A percentile compares a stretch with the other conserved stretches of the same genome.
Conservation (phyloP, 768 basidiomycete genomes). For the Atractiella rhizophila region DNA sequence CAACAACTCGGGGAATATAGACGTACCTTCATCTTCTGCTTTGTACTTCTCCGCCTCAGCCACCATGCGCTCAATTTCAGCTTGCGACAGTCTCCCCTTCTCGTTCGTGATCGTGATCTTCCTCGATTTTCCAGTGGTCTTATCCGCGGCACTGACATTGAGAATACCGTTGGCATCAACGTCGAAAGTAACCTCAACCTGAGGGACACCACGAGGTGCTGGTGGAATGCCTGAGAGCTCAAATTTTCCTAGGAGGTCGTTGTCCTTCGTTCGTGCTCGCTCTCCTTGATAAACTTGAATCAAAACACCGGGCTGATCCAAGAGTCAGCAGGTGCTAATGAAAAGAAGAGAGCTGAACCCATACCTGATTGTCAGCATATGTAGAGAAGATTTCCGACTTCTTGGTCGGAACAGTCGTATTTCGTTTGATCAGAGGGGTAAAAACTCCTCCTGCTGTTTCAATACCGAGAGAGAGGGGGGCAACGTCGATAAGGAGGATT, state of each 20-base stretch:
- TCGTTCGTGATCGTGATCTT: conserved; percentile 67
- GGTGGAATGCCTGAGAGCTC: conserved; percentile 90
- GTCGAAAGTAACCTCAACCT: conserved; percentile 92
- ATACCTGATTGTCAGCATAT: conserved; percentile 69
- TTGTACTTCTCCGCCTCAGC: conserved; percentile 78
- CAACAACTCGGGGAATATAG: no score
- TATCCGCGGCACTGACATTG: conserved; percentile 71
- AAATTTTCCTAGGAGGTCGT: conserved; percentile 95
- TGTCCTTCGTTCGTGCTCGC: conserved; percentile 93
- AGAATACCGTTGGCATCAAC: conserved; percentile 87
- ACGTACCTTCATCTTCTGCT: no score
- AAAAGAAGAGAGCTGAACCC: no score
- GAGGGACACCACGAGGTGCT: conserved; percentile 90
- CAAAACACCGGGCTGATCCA: conserved; percentile 84
- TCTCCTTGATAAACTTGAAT: conserved; percentile 92
- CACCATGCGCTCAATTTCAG: conserved; percentile 97
- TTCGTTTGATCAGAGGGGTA: conserved; percentile 93
- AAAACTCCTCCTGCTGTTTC: conserved; percentile 98
- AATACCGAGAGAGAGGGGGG: conserved; percentile 74
- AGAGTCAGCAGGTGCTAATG: no score
- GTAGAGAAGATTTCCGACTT: conserved; percentile 98
- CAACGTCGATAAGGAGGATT: conserved; percentile 77
- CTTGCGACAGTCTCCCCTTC: conserved; percentile 87
- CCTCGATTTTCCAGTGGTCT: conserved; percentile 45
- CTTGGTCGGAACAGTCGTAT: conserved; percentile 95